phyloP scores from a whole-genome alignment of 257 asterid genomes.

The Scutellaria baicalensis region DNA sequence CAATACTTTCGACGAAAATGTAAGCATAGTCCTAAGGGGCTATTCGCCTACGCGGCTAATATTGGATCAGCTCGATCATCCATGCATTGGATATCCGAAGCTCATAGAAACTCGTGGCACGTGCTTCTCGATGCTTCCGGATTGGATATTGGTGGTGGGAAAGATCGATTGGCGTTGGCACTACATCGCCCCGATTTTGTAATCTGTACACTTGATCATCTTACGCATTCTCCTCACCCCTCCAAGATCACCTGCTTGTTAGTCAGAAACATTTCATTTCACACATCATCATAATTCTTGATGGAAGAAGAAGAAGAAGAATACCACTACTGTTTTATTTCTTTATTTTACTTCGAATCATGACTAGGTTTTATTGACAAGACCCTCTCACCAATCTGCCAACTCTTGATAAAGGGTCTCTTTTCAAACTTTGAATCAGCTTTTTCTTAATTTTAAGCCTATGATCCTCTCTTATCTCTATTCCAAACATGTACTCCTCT shows the following conservation, averaged over 20 bases:
- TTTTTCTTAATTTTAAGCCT: too few species aligned
- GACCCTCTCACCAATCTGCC: too few species aligned
- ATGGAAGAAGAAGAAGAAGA: too few species aligned
- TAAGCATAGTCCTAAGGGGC: constrained; percentile 57
- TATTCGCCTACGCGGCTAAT: constrained; percentile 52
- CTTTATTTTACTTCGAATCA: too few species aligned
- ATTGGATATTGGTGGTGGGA: constrained; percentile 32
- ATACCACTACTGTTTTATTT: too few species aligned
- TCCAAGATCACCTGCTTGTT: constrained; percentile 54
- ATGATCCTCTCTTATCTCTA: too few species aligned
- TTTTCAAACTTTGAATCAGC: too few species aligned
- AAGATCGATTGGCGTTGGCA: constrained; percentile 46
- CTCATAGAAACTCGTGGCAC: constrained; percentile 69
- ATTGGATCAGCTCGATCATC: constrained; percentile 39
- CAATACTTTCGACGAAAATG: constrained; percentile 69
- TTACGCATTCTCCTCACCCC: constrained; percentile 46
- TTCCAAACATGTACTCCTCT: too few species aligned
- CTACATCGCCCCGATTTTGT: constrained; percentile 74
- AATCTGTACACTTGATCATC: constrained; percentile 39
- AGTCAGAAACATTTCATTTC: constrained; percentile 58
- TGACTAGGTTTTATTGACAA: too few species aligned
- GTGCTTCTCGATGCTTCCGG: constrained; percentile 60
- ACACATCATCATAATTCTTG: too few species aligned
- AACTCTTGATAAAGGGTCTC: too few species aligned
- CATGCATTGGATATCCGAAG: constrained; percentile 89